A percentile compares a stretch with the other conserved stretches of the same genome.
These are phyloP conservation scores for Ulmus americana DNA, from an alignment of 331 rosid species.

Conservation along the genomic window DNA sequence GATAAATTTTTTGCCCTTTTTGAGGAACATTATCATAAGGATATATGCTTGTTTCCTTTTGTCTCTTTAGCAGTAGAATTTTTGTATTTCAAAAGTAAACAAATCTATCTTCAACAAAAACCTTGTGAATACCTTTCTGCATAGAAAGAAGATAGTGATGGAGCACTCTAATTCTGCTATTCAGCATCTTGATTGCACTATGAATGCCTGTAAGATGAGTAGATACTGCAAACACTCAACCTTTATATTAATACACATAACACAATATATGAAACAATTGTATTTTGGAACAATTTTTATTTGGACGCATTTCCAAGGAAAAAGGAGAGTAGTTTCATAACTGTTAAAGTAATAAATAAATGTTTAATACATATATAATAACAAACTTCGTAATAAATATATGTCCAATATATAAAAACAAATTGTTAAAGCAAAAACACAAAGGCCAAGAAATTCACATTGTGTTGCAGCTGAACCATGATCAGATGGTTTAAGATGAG, in stretches of 20 bases:
- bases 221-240: slow-evolving; percentile 55
- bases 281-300: background rate
- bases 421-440: background rate
- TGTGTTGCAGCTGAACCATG: slow-evolving; percentile 97
- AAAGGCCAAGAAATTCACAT: slow-evolving; percentile 35
- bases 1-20: no score
- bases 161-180: slow-evolving; percentile 82
- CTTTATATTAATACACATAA: slow-evolving; percentile 1
- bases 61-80: background rate
- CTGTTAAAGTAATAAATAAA: no score
- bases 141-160: slow-evolving; percentile 81
- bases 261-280: background rate
- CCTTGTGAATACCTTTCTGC: slow-evolving; percentile 62
- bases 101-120: slow-evolving; percentile 6
- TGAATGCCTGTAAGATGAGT: slow-evolving; percentile 91
- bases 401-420: background rate
- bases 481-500: slow-evolving; percentile 94
- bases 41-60: background rate
- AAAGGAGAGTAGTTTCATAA: no score
- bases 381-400: background rate
- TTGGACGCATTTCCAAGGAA: background rate
- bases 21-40: background rate
- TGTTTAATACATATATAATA: background rate
- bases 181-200: slow-evolving; percentile 95
- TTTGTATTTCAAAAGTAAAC: background rate